phyloP scores from a whole-genome alignment of 2,329 filamentous ascomycete species.

The Stagonosporopsis rhizophila region DNA sequence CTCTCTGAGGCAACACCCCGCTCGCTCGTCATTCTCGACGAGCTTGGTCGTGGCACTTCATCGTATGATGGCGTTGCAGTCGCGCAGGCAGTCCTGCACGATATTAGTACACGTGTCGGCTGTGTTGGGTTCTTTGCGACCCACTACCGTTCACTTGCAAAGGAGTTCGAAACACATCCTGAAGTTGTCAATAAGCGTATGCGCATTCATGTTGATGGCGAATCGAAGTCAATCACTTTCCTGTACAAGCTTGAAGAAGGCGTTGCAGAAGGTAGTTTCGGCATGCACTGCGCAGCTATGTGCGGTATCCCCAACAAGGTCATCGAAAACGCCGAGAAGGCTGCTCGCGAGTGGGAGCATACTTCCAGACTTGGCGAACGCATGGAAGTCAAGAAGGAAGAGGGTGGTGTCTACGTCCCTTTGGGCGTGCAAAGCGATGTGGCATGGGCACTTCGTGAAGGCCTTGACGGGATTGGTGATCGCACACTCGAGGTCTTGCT shows the following conservation, averaged over 20 bases:
- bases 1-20: conserved; percentile 91
- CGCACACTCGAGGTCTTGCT: conserved; percentile 63
- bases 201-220: conserved; percentile 92
- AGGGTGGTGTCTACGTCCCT: conserved; percentile 80
- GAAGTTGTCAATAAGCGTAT: conserved; percentile 88
- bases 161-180: conserved; percentile 88
- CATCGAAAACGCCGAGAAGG: conserved; percentile 85
- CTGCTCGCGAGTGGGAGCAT: conserved; percentile 93
- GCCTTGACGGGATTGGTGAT: conserved; percentile 53
- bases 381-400: conserved; percentile 73
- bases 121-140: conserved; percentile 97
- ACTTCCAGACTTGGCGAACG: conserved; percentile 89
- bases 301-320: conserved; percentile 87
- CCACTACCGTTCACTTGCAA: conserved; percentile 92
- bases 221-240: conserved; percentile 87
- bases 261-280: conserved; percentile 94
- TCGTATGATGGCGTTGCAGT: conserved; percentile 97
- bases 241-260: conserved; percentile 92
- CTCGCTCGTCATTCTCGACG: conserved; percentile 94
- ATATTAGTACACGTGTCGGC: conserved; percentile 90
- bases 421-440: conserved; percentile 89
- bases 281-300: conserved; percentile 99
- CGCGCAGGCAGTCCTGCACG: conserved; percentile 95
- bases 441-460: conserved; percentile 73
- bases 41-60: conserved; percentile 91